Conservation (phyloP, 306 rosid genomes). For the Rubus parviflorus region DNA sequence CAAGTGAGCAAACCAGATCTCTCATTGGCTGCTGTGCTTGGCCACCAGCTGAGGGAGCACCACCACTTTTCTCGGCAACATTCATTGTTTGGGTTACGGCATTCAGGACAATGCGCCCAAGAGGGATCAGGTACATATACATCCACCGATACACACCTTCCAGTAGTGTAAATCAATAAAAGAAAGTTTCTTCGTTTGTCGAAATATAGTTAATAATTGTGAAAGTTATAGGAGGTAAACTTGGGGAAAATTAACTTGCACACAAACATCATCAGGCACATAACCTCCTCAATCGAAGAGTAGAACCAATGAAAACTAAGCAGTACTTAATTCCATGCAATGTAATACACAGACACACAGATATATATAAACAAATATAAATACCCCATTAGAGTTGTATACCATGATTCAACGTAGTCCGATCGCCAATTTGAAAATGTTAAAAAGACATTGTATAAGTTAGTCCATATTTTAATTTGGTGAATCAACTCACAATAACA, state of each 20-base stretch:
- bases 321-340: too few species aligned
- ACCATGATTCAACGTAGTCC: too few species aligned
- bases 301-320: too few species aligned
- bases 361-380: too few species aligned
- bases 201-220: not conserved
- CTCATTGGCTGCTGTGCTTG: conserved; percentile 51
- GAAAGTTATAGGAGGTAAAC: not conserved
- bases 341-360: too few species aligned
- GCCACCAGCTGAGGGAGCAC: conserved; percentile 53
- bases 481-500: too few species aligned
- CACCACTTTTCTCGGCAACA: conserved; percentile 79
- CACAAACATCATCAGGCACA: too few species aligned
- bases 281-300: too few species aligned
- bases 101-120: conserved; percentile 90
- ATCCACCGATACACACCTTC: conserved; percentile 66
- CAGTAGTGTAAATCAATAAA: conserved; percentile 8
- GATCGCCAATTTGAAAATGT: too few species aligned
- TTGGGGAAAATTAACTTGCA: not conserved
- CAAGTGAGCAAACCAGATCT: conserved; percentile 36
- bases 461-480: too few species aligned
- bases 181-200: not conserved
- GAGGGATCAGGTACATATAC: conserved; percentile 69
- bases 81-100: conserved; percentile 96
- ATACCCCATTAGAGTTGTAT: too few species aligned
- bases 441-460: too few species aligned